A percentile compares a stretch with the other conserved stretches of the same genome.
These are phyloP conservation scores for Hanseniaspora vineae DNA, from an alignment of 805 yeast species.

Conservation along the genomic window DNA sequence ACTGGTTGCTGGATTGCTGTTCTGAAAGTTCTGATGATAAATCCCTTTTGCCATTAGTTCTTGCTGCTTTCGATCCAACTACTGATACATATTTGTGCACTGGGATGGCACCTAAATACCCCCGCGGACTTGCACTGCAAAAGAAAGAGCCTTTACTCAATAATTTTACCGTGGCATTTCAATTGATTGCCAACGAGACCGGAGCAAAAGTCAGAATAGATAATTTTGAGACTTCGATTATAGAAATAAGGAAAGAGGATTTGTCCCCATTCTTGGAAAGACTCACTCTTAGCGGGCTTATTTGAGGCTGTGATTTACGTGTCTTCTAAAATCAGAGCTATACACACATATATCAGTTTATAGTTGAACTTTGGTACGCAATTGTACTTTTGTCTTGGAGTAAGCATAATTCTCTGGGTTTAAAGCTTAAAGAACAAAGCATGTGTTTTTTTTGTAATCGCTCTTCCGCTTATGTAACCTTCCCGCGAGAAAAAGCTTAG, in stretches of 20 bases:
- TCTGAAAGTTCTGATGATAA: conserved; percentile 54
- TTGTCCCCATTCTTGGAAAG: conserved; percentile 76
- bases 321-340: background rate
- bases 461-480: too few relatives aligned
- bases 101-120: conserved; percentile 78
- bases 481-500: too few relatives aligned
- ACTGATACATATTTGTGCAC: conserved; percentile 76
- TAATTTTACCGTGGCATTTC: conserved; percentile 84
- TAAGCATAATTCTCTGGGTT: too few relatives aligned
- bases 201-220: conserved; percentile 87
- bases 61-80: conserved; percentile 65
- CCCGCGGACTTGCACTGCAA: conserved; percentile 30
- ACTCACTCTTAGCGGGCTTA: conserved; percentile 59
- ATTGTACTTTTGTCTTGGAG: too few relatives aligned
- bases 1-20: conserved; percentile 84
- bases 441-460: too few relatives aligned
- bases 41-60: conserved; percentile 62
- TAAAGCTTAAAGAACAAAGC: too few relatives aligned
- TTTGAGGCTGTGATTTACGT: conserved; percentile 12
- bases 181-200: conserved; percentile 68
- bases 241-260: conserved; percentile 82
- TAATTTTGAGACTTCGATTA: conserved; percentile 88
- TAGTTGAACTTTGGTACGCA: too few relatives aligned
- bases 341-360: too few relatives aligned
- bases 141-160: conserved; percentile 41